A percentile compares a stretch with the other conserved stretches of the same genome.
Evolutionary conservation across 371 early-diverging fungal species (phyloP).

Genomic region (Mucor mucedo): DNA sequence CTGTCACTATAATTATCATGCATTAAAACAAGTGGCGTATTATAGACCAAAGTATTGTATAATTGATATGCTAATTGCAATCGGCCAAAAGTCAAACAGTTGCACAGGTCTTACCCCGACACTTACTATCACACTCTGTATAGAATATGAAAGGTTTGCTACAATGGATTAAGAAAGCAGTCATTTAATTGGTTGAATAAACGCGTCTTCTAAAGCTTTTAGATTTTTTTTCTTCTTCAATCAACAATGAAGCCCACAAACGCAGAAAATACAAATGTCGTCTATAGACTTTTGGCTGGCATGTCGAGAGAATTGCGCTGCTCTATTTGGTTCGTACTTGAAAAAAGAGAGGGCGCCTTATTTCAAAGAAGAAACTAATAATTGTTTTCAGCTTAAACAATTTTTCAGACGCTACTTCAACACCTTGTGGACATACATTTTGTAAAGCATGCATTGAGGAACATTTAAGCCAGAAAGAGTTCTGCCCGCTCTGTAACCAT

Average conservation of each 20-base stretch:
- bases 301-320: slow-evolving; percentile 11
- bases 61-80: too few relatives aligned
- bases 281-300: slow-evolving; percentile 7
- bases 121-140: too few relatives aligned
- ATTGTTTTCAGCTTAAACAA: not conserved
- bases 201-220: too few relatives aligned
- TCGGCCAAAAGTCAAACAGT: too few relatives aligned
- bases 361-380: not conserved
- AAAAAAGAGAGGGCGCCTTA: too few relatives aligned
- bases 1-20: too few relatives aligned
- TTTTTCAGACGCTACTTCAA: slow-evolving; percentile 7
- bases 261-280: not conserved
- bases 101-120: too few relatives aligned
- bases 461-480: not conserved
- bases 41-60: too few relatives aligned
- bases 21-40: too few relatives aligned
- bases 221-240: not conserved
- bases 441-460: slow-evolving; percentile 12
- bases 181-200: too few relatives aligned
- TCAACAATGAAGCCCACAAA: not conserved
- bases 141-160: too few relatives aligned
- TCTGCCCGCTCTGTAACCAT: slow-evolving; percentile 14
- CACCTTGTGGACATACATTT: slow-evolving; percentile 18
- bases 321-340: slow-evolving; percentile 1
- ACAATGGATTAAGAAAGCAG: too few relatives aligned